Base-by-base conservation (phyloP, 352 stramenopile species). In the Pythium rhizo-oryzae region DNA sequence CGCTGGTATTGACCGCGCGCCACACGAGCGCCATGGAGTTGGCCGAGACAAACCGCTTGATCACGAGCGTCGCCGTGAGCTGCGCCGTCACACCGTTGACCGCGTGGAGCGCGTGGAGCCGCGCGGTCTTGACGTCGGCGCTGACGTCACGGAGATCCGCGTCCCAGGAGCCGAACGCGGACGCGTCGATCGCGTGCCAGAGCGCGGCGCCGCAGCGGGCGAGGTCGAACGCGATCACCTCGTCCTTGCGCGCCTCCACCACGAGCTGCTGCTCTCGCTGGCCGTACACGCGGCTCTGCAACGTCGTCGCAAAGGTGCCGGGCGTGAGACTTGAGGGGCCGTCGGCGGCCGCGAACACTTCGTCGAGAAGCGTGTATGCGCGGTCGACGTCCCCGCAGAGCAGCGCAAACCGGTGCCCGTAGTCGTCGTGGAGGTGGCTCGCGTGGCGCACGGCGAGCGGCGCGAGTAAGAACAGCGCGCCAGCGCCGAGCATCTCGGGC, bases 371-470 rank as follows among this genome's bases (percentile, higher is more conserved):
- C 7, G 19, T 18, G n/a, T 30, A 24, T n/a, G 21, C 44, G 44
- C 44, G 44, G 44, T 51, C 44, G 8, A 24, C 44, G 19, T 51
- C 41, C 9, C 21, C 15, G 13, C 6, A n/a, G n/a, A 51, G 44
- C 21, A 51, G 19, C 44, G 19, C 15, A n/a, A 51, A 28, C 44
- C 44, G 44, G 1, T 47, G 41, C 9, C 41, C 41, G 41, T 47
- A 7, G 41, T n/a, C 41, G 41, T 47, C 44, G 44, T 51, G 44
- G 44, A 51, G 44, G n/a, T 51, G 44, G 44, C 44, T 30, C 44
- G 44, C 44, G 44, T 18, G 21, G 8, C 15, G 44, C 19, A 51
- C 44, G 13, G 19, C 7, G 21, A 51, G 44, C 44, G 21, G 19
- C 19, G 19, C 21, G 19, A 51, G 44, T n/a, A n/a, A 51, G 19